Evolutionary conservation across 768 basidiomycete genomes (phyloP).

Genomic region (Gloeostereum incarnatum): DNA sequence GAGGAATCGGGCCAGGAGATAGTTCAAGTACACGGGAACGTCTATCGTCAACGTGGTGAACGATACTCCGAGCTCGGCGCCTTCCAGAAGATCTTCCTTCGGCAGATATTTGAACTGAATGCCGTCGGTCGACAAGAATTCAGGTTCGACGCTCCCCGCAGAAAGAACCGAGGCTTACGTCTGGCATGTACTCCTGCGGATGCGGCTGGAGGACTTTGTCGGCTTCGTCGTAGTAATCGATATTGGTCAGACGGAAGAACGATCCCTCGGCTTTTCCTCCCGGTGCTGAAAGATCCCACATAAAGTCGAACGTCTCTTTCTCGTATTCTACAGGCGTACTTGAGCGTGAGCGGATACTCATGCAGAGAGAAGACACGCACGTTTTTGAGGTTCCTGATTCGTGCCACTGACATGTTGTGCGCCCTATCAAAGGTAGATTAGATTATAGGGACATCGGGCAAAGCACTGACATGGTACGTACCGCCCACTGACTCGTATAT

Average conservation of each 20-base stretch:
- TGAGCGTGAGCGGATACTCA: neutral
- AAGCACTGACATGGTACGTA: conserved; percentile 36
- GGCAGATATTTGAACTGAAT: conserved; percentile 27
- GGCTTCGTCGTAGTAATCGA: conserved; percentile 43
- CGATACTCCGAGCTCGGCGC: conserved; percentile 33
- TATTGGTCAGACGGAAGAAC: conserved; percentile 57
- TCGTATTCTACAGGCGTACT: conserved; percentile 41
- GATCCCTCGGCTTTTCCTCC: conserved; percentile 45
- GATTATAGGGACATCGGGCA: neutral
- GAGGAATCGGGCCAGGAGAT: conserved; percentile 58
- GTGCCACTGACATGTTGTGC: conserved; percentile 62
- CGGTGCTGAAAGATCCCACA: conserved; percentile 67
- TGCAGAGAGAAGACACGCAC: conserved; percentile 25
- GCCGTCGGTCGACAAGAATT: conserved; percentile 3
- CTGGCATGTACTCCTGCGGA: conserved; percentile 43
- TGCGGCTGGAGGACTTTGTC: conserved; percentile 19
- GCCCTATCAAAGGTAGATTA: conserved; percentile 39
- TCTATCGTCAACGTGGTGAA: conserved; percentile 71
- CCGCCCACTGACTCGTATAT: conserved; percentile 54
- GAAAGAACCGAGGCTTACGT: conserved; percentile 23
- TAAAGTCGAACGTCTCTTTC: conserved; percentile 59
- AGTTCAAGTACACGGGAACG: conserved; percentile 59
- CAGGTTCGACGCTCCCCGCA: conserved; percentile 3
- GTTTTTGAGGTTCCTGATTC: conserved; percentile 41
- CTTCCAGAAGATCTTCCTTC: conserved; percentile 21